Conservation (phyloP, 164 flowering plant genomes). For the Stephania yunnanensis region DNA sequence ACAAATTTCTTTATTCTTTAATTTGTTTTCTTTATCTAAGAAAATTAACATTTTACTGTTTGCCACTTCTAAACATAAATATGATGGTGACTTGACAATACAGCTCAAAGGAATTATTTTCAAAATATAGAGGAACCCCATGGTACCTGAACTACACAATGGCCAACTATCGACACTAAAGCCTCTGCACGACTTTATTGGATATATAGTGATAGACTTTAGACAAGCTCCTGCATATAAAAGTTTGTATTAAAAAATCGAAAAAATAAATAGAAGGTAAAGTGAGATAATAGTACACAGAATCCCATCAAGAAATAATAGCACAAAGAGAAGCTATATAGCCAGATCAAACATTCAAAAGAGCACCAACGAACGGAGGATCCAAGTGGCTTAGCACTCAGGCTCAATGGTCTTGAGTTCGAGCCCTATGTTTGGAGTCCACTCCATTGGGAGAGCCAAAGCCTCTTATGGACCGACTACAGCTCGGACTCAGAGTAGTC, state of each 20-base stretch:
- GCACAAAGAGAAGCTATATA: neutral
- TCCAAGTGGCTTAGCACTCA: too few species aligned
- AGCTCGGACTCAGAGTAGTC: too few species aligned
- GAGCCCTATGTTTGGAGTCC: too few species aligned
- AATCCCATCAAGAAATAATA: neutral
- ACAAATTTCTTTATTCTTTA: neutral
- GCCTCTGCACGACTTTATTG: conserved; percentile 94
- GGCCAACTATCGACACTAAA: conserved; percentile 83
- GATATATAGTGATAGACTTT: conserved; percentile 69
- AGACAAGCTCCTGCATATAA: conserved; percentile 26
- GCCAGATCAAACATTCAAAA: neutral
- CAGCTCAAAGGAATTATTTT: neutral
- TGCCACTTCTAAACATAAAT: neutral
- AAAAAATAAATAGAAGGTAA: neutral
- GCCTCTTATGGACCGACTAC: too few species aligned
- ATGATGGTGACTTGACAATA: neutral
- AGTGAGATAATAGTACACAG: neutral
- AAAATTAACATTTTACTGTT: neutral
- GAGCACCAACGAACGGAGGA: neutral
- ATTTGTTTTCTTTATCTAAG: neutral
- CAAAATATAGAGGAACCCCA: neutral
- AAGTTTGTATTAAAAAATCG: conserved; percentile 22
- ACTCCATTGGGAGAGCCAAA: too few species aligned
- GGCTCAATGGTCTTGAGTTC: too few species aligned
- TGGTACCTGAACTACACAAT: conserved; percentile 56